These are phyloP conservation scores for Physcia stellaris DNA, from an alignment of 495 filamentous ascomycete species.

Conservation along the genomic window DNA sequence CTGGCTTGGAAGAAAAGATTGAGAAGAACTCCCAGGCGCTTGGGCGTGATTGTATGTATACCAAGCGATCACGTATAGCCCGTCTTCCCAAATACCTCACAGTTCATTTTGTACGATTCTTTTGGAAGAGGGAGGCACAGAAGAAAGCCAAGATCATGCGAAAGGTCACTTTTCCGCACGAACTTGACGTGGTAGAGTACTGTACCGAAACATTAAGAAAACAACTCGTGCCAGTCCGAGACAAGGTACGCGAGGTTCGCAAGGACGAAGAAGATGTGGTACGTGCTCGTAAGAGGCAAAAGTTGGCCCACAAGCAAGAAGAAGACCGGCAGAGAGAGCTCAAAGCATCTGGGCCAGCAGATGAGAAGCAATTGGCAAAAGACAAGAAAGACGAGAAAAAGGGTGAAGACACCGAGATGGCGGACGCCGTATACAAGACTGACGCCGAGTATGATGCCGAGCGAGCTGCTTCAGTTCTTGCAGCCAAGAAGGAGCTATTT, in stretches of 20 bases:
- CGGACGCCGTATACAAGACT: constrained; percentile 68
- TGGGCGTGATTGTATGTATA: constrained; percentile 69
- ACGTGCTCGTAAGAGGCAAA: constrained; percentile 75
- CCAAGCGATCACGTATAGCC: constrained; percentile 75
- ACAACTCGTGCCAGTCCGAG: constrained; percentile 74
- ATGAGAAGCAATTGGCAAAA: constrained; percentile 34
- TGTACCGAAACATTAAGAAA: constrained; percentile 81
- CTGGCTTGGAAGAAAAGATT: constrained; percentile 72
- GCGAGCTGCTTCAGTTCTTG: constrained; percentile 53
- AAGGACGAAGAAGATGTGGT: constrained; percentile 90
- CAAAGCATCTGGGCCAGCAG: constrained; percentile 36
- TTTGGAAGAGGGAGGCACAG: constrained; percentile 84
- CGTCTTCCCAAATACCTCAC: constrained; percentile 89
- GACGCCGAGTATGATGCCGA: constrained; percentile 86
- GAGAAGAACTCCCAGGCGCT: constrained; percentile 75
- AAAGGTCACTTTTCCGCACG: constrained; percentile 89
- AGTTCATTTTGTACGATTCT: constrained; percentile 96
- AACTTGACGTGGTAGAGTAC: constrained; percentile 88
- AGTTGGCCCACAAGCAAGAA: constrained; percentile 51
- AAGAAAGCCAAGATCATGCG: constrained; percentile 99
- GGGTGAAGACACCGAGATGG: constrained; percentile 52
- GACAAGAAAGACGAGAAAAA: constrained; percentile 40
- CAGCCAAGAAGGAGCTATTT: constrained; percentile 73
- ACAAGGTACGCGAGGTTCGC: constrained; percentile 87
- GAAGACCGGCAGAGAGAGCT: constrained; percentile 36